Percentiles rank a stretch among this genome's conserved stretches.
Evolutionary conservation across 495 filamentous ascomycete genomes (phyloP).

Genomic region (Xylaria venustula): DNA sequence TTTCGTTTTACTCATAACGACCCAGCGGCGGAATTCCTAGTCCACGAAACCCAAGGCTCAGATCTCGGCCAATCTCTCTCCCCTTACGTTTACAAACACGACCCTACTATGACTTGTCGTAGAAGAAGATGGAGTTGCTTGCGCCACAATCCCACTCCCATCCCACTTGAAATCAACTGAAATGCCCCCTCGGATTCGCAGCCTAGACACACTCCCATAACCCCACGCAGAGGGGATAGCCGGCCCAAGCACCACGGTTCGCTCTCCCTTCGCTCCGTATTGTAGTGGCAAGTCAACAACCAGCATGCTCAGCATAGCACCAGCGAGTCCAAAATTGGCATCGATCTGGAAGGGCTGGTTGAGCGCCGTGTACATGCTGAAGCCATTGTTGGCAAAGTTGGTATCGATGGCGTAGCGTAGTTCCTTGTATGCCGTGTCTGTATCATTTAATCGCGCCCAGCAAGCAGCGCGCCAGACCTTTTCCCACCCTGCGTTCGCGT

Average conservation of each 20-base stretch:
- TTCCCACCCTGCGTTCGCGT: conserved; percentile 54
- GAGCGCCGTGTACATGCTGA: conserved; percentile 40
- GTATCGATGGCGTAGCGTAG: conserved; percentile 39
- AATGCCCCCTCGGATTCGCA: conserved; percentile 41
- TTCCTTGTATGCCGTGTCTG: conserved; percentile 32
- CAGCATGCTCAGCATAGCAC: conserved; percentile 47
- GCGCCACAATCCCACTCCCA: conserved; percentile 25
- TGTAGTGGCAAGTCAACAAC: conserved; percentile 32
- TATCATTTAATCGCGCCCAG: conserved; percentile 51
- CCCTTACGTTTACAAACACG: conserved; percentile 5
- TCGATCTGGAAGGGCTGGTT: conserved; percentile 51
- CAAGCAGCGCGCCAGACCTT: conserved; percentile 56
- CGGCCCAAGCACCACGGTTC: conserved; percentile 40
- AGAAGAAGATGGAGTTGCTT: conserved; percentile 9
- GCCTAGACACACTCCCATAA: conserved; percentile 34
- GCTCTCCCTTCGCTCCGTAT: background rate
- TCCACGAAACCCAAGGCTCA: background rate
- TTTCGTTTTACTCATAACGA: too few relatives aligned
- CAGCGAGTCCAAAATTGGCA: conserved; percentile 53
- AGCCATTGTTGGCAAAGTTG: conserved; percentile 49
- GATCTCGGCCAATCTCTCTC: background rate
- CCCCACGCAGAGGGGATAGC: conserved; percentile 43
- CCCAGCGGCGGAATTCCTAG: too few relatives aligned
- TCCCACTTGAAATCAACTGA: conserved; percentile 41
- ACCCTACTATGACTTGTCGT: background rate